A percentile compares a stretch with the other conserved stretches of the same genome.
Conservation (phyloP, 2,329 filamentous ascomycete genomes). For the Ophiostoma sp. region DNA sequence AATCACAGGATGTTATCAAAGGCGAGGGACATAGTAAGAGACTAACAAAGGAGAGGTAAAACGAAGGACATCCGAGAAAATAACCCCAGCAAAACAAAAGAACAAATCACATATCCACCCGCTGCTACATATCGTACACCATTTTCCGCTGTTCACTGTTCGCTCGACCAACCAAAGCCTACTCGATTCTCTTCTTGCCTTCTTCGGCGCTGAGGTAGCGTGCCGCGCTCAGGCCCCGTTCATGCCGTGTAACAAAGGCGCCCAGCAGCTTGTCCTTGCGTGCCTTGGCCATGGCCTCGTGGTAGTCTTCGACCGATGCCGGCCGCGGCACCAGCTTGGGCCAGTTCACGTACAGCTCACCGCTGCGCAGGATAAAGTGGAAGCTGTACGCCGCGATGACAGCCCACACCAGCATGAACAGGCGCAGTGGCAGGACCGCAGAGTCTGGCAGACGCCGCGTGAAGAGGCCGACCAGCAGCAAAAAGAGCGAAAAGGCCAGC, state of each 20-base stretch:
- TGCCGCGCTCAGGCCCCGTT: conserved; percentile 76
- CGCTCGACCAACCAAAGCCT: conserved; percentile 27
- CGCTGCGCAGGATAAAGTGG: conserved; percentile 74
- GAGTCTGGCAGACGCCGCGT: conserved; percentile 67
- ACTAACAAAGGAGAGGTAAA: neutral
- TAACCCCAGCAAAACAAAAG: neutral
- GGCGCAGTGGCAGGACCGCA: conserved; percentile 69
- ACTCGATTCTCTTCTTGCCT: conserved; percentile 97
- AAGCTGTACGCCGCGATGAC: conserved; percentile 63
- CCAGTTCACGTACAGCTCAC: conserved; percentile 98
- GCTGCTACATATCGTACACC: neutral
- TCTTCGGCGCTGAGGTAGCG: conserved; percentile 84
- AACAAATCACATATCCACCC: neutral
- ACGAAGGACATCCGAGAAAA: neutral
- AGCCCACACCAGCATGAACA: conserved; percentile 77
- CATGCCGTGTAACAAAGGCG: conserved; percentile 64
- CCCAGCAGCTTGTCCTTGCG: conserved; percentile 79
- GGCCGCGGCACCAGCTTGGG: conserved; percentile 88
- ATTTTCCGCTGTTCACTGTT: neutral
- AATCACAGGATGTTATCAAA: neutral
- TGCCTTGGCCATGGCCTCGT: conserved; percentile 77
- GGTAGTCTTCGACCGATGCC: conserved; percentile 80
- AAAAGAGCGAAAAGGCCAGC: conserved; percentile 77
- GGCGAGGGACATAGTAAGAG: conserved; percentile 1
- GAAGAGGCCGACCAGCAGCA: conserved; percentile 68